Base-by-base conservation (phyloP, 192 early-diverging fungal species). In the Coemansia sp. region DNA sequence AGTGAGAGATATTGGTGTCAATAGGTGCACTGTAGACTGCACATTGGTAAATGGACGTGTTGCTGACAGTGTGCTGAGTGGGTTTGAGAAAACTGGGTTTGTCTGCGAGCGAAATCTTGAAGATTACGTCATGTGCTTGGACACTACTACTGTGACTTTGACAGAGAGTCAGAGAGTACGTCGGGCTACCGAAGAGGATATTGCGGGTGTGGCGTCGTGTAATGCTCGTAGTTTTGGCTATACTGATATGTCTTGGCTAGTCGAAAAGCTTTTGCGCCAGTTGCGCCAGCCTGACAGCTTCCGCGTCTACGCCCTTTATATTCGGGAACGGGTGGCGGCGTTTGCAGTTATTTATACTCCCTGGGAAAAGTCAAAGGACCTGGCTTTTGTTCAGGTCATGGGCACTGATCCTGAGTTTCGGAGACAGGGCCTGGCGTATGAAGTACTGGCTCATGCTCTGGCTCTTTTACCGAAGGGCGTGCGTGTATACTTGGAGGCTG, bases 21-120 rank as follows among this genome's bases (percentile, higher is more conserved):
- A 72, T 2, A 64, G 78, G n/a, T 79, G 78, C 55, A 43, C 66
- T 0, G 40, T 79, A 7, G 78, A 79, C 40, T 62, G 41, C 15
- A 79, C 78, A n/a, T 44, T 79, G 62, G 52, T 58, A 15, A 20
- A 29, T 8, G 22, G 52, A 50, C 9, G 66, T 29, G 18, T 36
- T 36, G 36, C 36, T 36, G 20, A 20, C 13, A 12, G 68, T 3
- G 44, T 77, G 15, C 3, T 55, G 53, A 24, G 39, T 15, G 62
- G 61, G 43, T 77, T 77, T 29, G 70, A 40, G n/a, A 8, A 36
- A 1, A 27, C 22, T 2, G 70, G 75, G 29, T 77, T 55, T n/a
- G 7, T 2, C 20, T 69, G 69, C 27, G 65, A 77, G 33, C 57
- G 62, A 1, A 66, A 49, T 16, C 5, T 71, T n/a, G 66, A 57